Conservation (phyloP, 2,329 filamentous ascomycete species). For the Xylariomycetidae sp. region DNA sequence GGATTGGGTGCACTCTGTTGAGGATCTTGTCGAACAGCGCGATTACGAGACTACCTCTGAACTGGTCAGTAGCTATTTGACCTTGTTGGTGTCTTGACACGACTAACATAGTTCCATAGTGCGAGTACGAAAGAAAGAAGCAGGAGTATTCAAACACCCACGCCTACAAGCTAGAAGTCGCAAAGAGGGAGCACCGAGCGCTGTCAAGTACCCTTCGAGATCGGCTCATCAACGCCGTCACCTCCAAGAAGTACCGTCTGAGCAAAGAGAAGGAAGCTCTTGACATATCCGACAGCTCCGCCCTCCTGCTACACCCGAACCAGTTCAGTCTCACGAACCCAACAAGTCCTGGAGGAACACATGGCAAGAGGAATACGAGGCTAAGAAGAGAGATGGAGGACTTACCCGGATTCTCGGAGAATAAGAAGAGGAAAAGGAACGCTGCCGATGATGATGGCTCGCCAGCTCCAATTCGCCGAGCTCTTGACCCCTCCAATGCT, state of each 20-base stretch:
- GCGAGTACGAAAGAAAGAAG: slow-evolving; percentile 59
- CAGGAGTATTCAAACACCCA: slow-evolving; percentile 56
- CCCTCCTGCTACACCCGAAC: slow-evolving; percentile 61
- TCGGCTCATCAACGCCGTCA: slow-evolving; percentile 62
- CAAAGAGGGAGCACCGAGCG: slow-evolving; percentile 56
- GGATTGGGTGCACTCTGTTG: slow-evolving; percentile 80
- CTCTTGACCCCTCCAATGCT: slow-evolving; percentile 50
- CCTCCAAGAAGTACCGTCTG: slow-evolving; percentile 59
- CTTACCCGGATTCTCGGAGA: slow-evolving; percentile 47
- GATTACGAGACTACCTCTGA: slow-evolving; percentile 79
- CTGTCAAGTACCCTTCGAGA: slow-evolving; percentile 59
- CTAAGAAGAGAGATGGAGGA: slow-evolving; percentile 59
- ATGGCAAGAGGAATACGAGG: slow-evolving; percentile 59
- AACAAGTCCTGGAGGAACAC: slow-evolving; percentile 57
- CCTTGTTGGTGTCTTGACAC: neutral
- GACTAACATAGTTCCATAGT: slow-evolving; percentile 36
- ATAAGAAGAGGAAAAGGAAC: slow-evolving; percentile 60
- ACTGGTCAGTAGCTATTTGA: slow-evolving; percentile 52
- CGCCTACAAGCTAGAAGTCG: slow-evolving; percentile 58
- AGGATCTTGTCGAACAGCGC: slow-evolving; percentile 80
- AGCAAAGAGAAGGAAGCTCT: slow-evolving; percentile 64
- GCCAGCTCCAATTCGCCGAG: slow-evolving; percentile 52
- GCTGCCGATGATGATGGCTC: slow-evolving; percentile 57
- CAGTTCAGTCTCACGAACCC: slow-evolving; percentile 65
- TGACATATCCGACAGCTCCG: slow-evolving; percentile 62